These are phyloP conservation scores for Penicillium psychrofluorescens DNA, from an alignment of 495 filamentous ascomycete genomes.

Conservation along the genomic window DNA sequence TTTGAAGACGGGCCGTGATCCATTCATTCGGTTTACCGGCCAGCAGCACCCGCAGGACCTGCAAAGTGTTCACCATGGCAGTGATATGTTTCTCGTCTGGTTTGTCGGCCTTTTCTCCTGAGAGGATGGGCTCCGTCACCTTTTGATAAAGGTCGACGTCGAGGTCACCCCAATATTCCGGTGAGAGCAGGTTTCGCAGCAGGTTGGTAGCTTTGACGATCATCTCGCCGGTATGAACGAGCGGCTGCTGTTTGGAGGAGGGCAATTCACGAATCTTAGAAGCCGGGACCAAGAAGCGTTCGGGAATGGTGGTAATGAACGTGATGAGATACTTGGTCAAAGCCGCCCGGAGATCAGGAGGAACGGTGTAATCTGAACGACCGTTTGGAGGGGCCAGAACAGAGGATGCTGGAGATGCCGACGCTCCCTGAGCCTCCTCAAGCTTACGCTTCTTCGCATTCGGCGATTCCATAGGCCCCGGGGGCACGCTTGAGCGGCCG, in stretches of 20 bases:
- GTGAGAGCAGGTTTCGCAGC: constrained; percentile 78
- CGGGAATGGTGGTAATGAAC: constrained; percentile 84
- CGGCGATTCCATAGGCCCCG: constrained; percentile 57
- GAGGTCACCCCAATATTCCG: constrained; percentile 85
- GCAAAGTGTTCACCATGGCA: constrained; percentile 82
- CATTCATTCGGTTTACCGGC: constrained; percentile 83
- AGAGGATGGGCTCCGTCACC: constrained; percentile 74
- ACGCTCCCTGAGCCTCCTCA: constrained; percentile 42
- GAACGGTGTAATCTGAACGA: constrained; percentile 60
- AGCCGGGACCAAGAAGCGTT: constrained; percentile 69
- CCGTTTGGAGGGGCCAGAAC: constrained; percentile 40
- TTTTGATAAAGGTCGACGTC: constrained; percentile 88
- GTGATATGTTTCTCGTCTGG: constrained; percentile 67
- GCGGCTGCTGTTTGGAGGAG: constrained; percentile 34
- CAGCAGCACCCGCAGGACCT: constrained; percentile 81
- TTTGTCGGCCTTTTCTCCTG: constrained; percentile 59
- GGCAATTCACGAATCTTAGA: constrained; percentile 53
- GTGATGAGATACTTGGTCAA: constrained; percentile 90
- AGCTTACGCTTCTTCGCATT: constrained; percentile 69
- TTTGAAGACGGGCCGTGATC: constrained; percentile 66
- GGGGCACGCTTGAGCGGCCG: constrained; percentile 18
- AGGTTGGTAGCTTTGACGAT: constrained; percentile 76
- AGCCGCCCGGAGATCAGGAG: constrained; percentile 56
- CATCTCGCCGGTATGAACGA: constrained; percentile 61
- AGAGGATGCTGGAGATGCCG: constrained; percentile 30